Evolutionary conservation across 2,329 filamentous ascomycete genomes (phyloP).

Genomic region (Alternaria longipes): DNA sequence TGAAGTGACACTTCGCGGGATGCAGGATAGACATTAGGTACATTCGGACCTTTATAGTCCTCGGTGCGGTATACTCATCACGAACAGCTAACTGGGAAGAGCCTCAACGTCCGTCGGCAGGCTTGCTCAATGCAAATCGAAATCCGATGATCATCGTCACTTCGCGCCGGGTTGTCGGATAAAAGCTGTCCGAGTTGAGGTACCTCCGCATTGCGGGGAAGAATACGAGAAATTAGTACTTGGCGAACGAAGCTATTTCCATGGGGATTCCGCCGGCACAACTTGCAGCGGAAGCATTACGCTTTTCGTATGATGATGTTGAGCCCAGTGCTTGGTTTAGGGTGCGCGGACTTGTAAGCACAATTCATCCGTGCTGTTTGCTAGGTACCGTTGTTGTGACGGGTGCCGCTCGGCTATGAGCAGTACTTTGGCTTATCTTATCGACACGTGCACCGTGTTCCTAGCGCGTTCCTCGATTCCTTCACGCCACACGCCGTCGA

Average conservation of each 20-base stretch:
- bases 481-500: not conserved
- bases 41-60: conserved; percentile 16
- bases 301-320: conserved; percentile 8
- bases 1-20: conserved; percentile 2
- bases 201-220: conserved; percentile 23
- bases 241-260: conserved; percentile 9
- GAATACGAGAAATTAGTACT: conserved; percentile 13
- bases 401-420: not conserved
- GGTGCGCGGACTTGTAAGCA: not conserved
- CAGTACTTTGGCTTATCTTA: not conserved
- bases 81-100: conserved; percentile 16
- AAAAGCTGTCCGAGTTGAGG: conserved; percentile 32
- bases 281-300: conserved; percentile 13
- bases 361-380: not conserved
- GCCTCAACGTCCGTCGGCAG: conserved; percentile 16
- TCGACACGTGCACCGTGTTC: conserved; percentile 13
- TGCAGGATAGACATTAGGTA: conserved; percentile 10
- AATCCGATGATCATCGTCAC: conserved; percentile 26
- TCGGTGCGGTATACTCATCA: conserved; percentile 15
- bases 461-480: conserved; percentile 15
- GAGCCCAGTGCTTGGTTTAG: not conserved
- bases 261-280: not conserved
- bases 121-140: conserved; percentile 25
- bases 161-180: conserved; percentile 30
- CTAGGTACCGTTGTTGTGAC: not conserved